These are phyloP conservation scores for Boletales sp. DNA, from an alignment of 768 basidiomycete species.

Conservation along the genomic window DNA sequence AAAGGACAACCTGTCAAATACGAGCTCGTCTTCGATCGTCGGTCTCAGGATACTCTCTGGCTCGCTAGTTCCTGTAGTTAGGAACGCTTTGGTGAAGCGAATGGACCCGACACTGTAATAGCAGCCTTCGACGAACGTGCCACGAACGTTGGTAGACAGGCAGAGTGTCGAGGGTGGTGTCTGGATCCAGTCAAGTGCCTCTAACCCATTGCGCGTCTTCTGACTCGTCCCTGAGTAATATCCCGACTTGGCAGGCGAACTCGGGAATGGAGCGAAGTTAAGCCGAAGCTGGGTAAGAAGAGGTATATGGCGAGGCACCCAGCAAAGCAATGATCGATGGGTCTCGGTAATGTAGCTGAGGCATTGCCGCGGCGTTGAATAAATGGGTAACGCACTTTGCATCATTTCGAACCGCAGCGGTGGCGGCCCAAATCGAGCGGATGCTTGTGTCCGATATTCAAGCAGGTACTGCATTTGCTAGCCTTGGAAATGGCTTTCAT, in stretches of 20 bases:
- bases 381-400: conserved; percentile 87
- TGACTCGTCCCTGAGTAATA: background rate
- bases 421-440: conserved; percentile 71
- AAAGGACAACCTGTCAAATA: conserved; percentile 74
- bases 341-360: conserved; percentile 84
- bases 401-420: conserved; percentile 66
- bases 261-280: conserved; percentile 20
- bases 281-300: conserved; percentile 38
- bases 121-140: conserved; percentile 89
- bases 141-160: conserved; percentile 61
- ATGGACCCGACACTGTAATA: conserved; percentile 80
- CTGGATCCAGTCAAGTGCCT: conserved; percentile 57
- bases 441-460: conserved; percentile 91
- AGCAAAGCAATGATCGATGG: conserved; percentile 89
- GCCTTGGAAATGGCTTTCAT: conserved; percentile 63
- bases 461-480: conserved; percentile 60
- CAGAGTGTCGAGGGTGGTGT: conserved; percentile 55
- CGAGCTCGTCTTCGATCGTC: conserved; percentile 61
- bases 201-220: conserved; percentile 39
- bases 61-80: conserved; percentile 58
- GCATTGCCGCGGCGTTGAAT: conserved; percentile 96
- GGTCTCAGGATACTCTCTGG: conserved; percentile 65
- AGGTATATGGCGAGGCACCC: conserved; percentile 67
- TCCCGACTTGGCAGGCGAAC: conserved; percentile 12
- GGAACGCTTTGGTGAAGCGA: conserved; percentile 83